Evolutionary conservation across 805 yeast genomes (phyloP), one percentile per base, ranked within the genome.

Genomic region (Wickerhamiella hasegawae): DNA sequence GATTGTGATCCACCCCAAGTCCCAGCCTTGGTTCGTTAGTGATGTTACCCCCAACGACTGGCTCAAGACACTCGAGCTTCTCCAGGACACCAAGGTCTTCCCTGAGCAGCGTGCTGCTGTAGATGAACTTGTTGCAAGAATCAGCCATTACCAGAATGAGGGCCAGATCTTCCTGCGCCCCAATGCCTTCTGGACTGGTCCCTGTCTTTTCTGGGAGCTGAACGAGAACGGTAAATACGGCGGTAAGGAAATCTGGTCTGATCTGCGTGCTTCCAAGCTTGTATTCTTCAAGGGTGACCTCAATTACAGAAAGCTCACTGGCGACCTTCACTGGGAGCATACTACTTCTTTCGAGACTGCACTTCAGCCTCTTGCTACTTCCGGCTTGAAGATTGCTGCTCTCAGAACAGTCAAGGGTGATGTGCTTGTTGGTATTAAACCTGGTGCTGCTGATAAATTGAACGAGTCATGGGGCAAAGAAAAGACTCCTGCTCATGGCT

Each of bases 321-420:
- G 83, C 34, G 99, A 90, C 51, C 69, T 85, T 56, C 66, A 65
- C 47, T 90, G 99, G 99, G 73, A 73, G 15, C 68, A 77, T 39
- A 71, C 83, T 3, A 81, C 94, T 0, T 67, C 84, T 2, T 92
- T 87, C 60, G 46, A 41, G 3, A 38, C 42, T 8, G 87, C 94
- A 4, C 68, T 87, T 40, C 80, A 79, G 37, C 68, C 71, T 3
- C 63, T 87, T 44, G 77, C 78, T 1, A 44, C 56, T 0, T 66
- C 74, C 21, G 75, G 75, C 6, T 60, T 90, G 36, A 74, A 73
- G 12, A 46, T 82, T 19, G 62, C 83, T 39, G 70, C 92, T 23
- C 66, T 90, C 47, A 73, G 99, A 62, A 90, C 97, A 2, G 77
- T 94, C 55, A 90, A 90, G 59, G 96, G 97, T 1, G 98, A 90